Evolutionary conservation across 192 early-diverging fungal genomes (phyloP).

Genomic region (Cladochytrium replicatum): DNA sequence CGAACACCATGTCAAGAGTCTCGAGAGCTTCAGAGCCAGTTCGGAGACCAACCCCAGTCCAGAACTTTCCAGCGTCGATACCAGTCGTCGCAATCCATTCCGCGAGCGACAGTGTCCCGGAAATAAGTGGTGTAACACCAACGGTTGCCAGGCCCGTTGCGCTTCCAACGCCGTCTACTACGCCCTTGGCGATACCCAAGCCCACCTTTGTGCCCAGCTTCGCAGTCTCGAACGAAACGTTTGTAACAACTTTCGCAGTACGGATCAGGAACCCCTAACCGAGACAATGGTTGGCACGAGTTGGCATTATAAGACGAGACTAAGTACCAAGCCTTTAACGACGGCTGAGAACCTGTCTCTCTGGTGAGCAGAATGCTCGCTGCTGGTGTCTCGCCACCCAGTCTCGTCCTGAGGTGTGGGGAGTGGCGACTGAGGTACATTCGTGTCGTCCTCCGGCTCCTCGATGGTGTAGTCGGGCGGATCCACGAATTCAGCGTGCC

Average conservation of each 20-base stretch:
- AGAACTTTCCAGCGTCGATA: conserved; percentile 28
- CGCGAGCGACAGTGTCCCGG: conserved; percentile 18
- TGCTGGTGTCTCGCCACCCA: no score
- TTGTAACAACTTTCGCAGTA: conserved; percentile 18
- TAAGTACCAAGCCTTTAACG: no score
- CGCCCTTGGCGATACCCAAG: conserved; percentile 15
- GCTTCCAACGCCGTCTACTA: conserved; percentile 28
- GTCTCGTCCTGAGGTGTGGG: no score
- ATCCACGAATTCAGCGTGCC: no score
- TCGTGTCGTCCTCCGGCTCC: no score
- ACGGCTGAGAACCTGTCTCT: no score
- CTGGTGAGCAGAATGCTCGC: no score
- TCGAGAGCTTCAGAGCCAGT: conserved; percentile 10
- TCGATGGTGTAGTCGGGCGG: no score
- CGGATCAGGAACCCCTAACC: no score
- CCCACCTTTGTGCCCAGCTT: conserved; percentile 22
- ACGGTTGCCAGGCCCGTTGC: conserved; percentile 17
- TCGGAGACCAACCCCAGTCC: conserved; percentile 26
- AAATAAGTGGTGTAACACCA: conserved; percentile 20
- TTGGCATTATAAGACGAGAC: no score
- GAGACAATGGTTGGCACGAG: no score
- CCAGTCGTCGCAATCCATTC: conserved; percentile 27
- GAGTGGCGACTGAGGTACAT: no score
- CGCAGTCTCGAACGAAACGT: conserved; percentile 25
- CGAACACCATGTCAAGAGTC: conserved; percentile 32